Conservation (phyloP, 768 basidiomycete species). For the Phylloporus scabripes region DNA sequence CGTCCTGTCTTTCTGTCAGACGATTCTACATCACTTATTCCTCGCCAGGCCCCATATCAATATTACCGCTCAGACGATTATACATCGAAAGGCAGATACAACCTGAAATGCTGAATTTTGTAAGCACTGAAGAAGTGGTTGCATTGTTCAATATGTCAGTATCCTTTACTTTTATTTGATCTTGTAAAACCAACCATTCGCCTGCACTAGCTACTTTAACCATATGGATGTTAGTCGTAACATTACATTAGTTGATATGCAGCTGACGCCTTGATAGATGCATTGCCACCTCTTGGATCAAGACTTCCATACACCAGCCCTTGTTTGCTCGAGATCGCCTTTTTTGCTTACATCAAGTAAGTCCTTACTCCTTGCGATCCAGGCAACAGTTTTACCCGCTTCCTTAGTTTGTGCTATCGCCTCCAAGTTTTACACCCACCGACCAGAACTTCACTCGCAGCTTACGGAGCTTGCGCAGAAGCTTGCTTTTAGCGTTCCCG, state of each 20-base stretch:
- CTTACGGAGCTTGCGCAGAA: conserved; percentile 81
- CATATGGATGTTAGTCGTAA: conserved; percentile 57
- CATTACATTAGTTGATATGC: background rate
- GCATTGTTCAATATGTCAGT: conserved; percentile 86
- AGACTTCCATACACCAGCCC: conserved; percentile 88
- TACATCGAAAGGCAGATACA: conserved; percentile 88
- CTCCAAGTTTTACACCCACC: conserved; percentile 78
- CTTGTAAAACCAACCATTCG: conserved; percentile 3
- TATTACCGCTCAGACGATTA: conserved; percentile 72
- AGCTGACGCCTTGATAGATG: conserved; percentile 40
- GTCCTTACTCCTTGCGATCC: conserved; percentile 24
- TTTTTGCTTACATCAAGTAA: conserved; percentile 90
- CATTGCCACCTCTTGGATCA: conserved; percentile 79
- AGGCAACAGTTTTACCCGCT: conserved; percentile 1
- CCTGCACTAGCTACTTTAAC: conserved; percentile 58
- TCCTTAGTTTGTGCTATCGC: conserved; percentile 87
- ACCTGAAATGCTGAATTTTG: conserved; percentile 90
- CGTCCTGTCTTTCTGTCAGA: conserved; percentile 14
- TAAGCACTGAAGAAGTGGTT: conserved; percentile 83
- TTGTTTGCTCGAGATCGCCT: conserved; percentile 91
- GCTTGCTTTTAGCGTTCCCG: conserved; percentile 83
- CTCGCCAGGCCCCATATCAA: conserved; percentile 74
- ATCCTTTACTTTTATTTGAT: background rate
- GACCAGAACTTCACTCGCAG: conserved; percentile 75
- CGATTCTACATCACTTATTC: conserved; percentile 2